A percentile compares a stretch with the other conserved stretches of the same genome.
Conservation (phyloP, 2,329 filamentous ascomycete species). For the Penicillium polonicum region DNA sequence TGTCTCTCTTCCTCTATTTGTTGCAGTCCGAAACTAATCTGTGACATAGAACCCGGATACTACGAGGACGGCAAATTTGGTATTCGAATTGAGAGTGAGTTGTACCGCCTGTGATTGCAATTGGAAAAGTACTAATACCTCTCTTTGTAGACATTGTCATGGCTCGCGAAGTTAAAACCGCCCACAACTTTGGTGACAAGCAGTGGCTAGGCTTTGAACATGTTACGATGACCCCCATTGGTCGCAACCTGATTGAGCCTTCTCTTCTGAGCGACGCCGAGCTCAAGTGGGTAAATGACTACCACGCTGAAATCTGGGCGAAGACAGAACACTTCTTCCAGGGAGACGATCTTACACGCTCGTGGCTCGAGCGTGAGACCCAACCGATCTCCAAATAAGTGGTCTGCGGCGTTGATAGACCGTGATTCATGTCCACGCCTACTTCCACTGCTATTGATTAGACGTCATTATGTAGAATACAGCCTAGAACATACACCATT, state of each 20-base stretch:
- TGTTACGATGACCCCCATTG: constrained; percentile 95
- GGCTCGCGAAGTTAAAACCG: constrained; percentile 83
- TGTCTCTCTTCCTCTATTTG: constrained; percentile 3
- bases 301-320: constrained; percentile 75
- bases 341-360: constrained; percentile 66
- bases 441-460: background rate
- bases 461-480: background rate
- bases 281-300: constrained; percentile 82
- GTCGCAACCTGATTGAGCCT: constrained; percentile 79
- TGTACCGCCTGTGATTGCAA: background rate
- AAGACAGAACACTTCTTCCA: constrained; percentile 79
- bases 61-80: constrained; percentile 96
- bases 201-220: constrained; percentile 94
- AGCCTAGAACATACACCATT: background rate
- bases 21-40: background rate
- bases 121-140: constrained; percentile 10
- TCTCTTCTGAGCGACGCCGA: constrained; percentile 70
- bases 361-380: constrained; percentile 89
- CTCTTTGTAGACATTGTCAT: constrained; percentile 68
- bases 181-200: constrained; percentile 87
- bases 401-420: background rate
- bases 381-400: constrained; percentile 54
- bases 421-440: background rate
- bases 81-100: constrained; percentile 81
- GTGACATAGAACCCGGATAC: constrained; percentile 73